phyloP scores from a whole-genome alignment of 2,329 filamentous ascomycete species.

The Akanthomyces lecanii region DNA sequence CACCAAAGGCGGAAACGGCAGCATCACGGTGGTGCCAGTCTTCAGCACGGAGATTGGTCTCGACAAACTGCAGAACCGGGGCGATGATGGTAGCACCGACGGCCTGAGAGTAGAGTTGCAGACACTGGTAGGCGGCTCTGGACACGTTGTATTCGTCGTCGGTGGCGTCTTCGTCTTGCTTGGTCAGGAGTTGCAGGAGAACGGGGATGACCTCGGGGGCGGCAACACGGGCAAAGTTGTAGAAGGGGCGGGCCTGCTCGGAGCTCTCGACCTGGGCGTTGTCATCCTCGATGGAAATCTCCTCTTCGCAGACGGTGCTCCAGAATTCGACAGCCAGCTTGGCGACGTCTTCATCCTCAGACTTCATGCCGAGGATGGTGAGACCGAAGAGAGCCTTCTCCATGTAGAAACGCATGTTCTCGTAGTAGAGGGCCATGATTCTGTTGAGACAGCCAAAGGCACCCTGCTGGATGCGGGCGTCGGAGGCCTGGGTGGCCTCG shows the following conservation, averaged over 20 bases:
- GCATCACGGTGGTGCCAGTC: constrained; percentile 96
- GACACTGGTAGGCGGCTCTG: constrained; percentile 90
- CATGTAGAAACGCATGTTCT: constrained; percentile 99
- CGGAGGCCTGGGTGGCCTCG: constrained; percentile 92
- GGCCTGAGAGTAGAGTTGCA: constrained; percentile 92
- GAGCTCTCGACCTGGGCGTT: constrained; percentile 73
- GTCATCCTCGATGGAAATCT: constrained; percentile 96
- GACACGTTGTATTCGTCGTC: constrained; percentile 98
- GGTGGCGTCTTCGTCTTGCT: constrained; percentile 94
- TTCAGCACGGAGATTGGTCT: constrained; percentile 80
- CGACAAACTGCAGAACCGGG: constrained; percentile 85
- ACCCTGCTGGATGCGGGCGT: constrained; percentile 88
- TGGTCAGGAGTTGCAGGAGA: constrained; percentile 80
- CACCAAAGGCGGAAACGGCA: constrained; percentile 93
- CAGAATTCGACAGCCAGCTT: constrained; percentile 99
- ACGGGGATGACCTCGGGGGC: constrained; percentile 93
- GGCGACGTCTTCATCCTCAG: constrained; percentile 91
- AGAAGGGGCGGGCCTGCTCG: constrained; percentile 84
- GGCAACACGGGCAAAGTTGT: constrained; percentile 91
- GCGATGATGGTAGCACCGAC: constrained; percentile 80
- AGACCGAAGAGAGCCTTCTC: constrained; percentile 98
- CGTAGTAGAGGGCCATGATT: constrained; percentile 98
- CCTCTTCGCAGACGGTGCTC: constrained; percentile 99
- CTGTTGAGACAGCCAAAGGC: constrained; percentile 96
- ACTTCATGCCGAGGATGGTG: constrained; percentile 98